Evolutionary conservation across 208 protist species (phyloP), one percentile per base, ranked within the genome.

Genomic region (Crithidia sp.): DNA sequence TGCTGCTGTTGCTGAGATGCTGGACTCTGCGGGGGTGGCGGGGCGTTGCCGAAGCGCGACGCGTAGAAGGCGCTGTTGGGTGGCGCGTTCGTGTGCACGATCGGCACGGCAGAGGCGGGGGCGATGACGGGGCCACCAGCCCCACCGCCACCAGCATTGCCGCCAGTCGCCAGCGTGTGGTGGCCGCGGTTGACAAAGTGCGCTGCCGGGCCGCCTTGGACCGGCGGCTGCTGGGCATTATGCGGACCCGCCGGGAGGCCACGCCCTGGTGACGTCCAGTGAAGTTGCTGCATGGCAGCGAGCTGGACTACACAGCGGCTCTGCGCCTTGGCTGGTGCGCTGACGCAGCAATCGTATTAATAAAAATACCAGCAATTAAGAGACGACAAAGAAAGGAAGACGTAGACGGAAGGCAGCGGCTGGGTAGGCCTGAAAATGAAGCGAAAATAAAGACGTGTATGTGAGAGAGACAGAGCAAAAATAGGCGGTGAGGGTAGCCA

Each of bases 271-370:
- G 74, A 50, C 4, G 67, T 79, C 74, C 74, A 79, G 55, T 79
- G 74, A 59, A 74, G 43, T 55, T 79, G 74, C 61, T 79, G 74
- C 74, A 79, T 79, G 40, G 52, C 16, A 49, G 49, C 9, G 7
- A 49, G 45, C 45, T 49, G 1, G 28, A 28, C 28, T 28, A 28
- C 28, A 28, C 28, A 28, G 28, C 28, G 28, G 28, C 28, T 28
- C 28, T 28, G 28, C 28, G 28, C 28, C 28, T 28, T 28, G 28
- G 28, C 28, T 28, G 28, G 28, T 28, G 28, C 28, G 28, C 28
- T 28, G 28, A 28, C 28, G 28, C 28, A 28, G 28, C 28, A 28
- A 28, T 28, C 28, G 28, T 28, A 28, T 28, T 28, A 28, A 28
- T 28, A 28, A 28, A 28, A 28, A 28, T 28, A 28, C 28, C 28